Evolutionary conservation across 2,329 filamentous ascomycete genomes (phyloP).

Genomic region (Laburnicola sp.): DNA sequence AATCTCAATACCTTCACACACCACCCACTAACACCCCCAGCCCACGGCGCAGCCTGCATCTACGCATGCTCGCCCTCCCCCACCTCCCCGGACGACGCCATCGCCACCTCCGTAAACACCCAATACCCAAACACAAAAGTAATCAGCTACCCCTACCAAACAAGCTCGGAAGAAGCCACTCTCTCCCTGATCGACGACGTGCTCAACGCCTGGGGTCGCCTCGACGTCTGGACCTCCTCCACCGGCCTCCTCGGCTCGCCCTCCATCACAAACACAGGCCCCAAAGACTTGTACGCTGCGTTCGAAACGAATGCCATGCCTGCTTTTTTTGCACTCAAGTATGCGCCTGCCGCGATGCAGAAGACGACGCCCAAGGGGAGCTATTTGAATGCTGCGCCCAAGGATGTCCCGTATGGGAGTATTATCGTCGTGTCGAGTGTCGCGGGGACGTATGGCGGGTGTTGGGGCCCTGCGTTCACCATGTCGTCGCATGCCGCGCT

Average conservation of each 20-base stretch:
- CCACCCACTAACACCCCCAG: constrained; percentile 38
- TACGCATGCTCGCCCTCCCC: constrained; percentile 59
- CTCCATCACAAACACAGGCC: constrained; percentile 58
- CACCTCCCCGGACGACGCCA: constrained; percentile 46
- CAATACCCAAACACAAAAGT: constrained; percentile 59
- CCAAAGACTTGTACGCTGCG: constrained; percentile 58
- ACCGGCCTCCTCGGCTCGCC: constrained; percentile 62
- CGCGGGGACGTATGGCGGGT: constrained; percentile 60
- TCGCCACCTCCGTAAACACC: constrained; percentile 50
- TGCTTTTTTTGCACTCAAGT: constrained; percentile 67
- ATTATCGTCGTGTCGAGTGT: constrained; percentile 65
- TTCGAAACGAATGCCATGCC: constrained; percentile 65
- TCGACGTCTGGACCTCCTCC: constrained; percentile 63
- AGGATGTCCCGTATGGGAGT: constrained; percentile 62
- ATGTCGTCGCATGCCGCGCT: constrained; percentile 64
- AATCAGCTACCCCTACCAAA: constrained; percentile 63
- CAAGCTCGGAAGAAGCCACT: constrained; percentile 63
- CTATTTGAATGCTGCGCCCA: constrained; percentile 65
- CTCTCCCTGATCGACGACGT: constrained; percentile 65
- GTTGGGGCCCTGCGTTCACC: constrained; percentile 64
- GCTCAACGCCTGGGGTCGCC: constrained; percentile 59
- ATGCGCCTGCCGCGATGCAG: constrained; percentile 65
- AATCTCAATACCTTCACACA: background rate
- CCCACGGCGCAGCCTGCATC: constrained; percentile 66
- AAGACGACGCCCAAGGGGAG: constrained; percentile 59